Evolutionary conservation across 331 rosid species (phyloP).

Genomic region (Erythrophleum ivorense): DNA sequence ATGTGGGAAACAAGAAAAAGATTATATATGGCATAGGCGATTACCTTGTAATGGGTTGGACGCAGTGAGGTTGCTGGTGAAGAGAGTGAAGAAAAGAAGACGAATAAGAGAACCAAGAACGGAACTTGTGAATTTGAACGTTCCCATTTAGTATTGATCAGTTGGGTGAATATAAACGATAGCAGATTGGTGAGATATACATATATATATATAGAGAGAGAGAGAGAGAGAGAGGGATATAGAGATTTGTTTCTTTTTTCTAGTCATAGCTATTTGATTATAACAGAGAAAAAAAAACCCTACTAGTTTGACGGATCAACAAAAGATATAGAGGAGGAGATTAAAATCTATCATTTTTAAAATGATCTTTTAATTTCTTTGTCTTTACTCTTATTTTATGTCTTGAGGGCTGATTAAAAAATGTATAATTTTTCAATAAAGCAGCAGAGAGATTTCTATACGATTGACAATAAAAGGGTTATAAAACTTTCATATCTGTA

Average conservation of each 20-base stretch:
- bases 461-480: background rate
- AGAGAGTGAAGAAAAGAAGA: constrained; percentile 25
- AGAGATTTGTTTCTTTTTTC: background rate
- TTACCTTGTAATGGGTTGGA: constrained; percentile 36
- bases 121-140: constrained; percentile 10
- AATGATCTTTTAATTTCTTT: too few relatives aligned
- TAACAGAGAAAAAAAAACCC: background rate
- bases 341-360: too few relatives aligned
- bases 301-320: background rate
- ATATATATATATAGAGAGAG: background rate
- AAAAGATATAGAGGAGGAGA: too few relatives aligned
- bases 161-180: background rate
- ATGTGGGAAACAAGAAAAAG: too few relatives aligned
- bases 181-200: background rate
- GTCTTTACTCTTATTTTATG: too few relatives aligned
- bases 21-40: background rate
- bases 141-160: constrained; percentile 26
- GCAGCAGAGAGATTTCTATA: too few relatives aligned
- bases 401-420: too few relatives aligned
- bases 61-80: background rate
- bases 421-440: too few relatives aligned
- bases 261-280: background rate
- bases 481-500: too few relatives aligned
- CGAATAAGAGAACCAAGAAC: constrained; percentile 3
- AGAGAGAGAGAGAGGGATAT: too few relatives aligned